Base-by-base conservation (phyloP, 805 yeast species). In the Pichia rugopelliculosa region DNA sequence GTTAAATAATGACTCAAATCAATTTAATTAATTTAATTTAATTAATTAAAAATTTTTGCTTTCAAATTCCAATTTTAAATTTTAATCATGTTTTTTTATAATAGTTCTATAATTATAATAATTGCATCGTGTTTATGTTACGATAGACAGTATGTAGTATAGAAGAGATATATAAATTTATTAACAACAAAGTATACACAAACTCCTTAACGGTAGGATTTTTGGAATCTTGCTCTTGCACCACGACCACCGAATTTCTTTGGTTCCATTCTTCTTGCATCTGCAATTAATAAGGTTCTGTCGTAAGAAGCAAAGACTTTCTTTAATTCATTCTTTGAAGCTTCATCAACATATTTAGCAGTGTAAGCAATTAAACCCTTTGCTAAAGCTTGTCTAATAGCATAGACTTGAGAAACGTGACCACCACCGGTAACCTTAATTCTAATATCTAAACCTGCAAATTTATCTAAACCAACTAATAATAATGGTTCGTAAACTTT, bases 161-260 rank as follows among this genome's bases (percentile, higher is more conserved):
- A 30, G 34, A 30, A 30, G 34, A 30, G 34, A 30, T 13, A 30
- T 30, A 30, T 15, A 30, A 30, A 30, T 30, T 30, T 30, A 30
- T 30, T 30, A 30, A 30, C 27, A 26, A 26, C 34, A 30, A 30
- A 30, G 18, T 30, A 30, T 30, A 30, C 21, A 21, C n/a, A 18
- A 23, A 34, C 24, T 45, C 37, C 39, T 79, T 91, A 93, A 90
- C 99, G 99, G 93, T 93, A 93, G 75, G 99, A 93, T 77, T 93
- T 93, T 84, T 93, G 99, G 97, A 87, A 91, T 82, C 98, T 91
- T 73, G 99, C 93, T 82, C 99, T 93, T 80, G 99, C 99, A 87
- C 99, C 99, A 77, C 95, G 96, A 84, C 99, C 99, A 83, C 99
- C 99, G 82, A 93, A 93, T 84, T 93, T 93, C 97, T 93, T 93